These are phyloP conservation scores for Trichaptum fuscoviolaceum DNA, from an alignment of 768 basidiomycete species.

Conservation along the genomic window DNA sequence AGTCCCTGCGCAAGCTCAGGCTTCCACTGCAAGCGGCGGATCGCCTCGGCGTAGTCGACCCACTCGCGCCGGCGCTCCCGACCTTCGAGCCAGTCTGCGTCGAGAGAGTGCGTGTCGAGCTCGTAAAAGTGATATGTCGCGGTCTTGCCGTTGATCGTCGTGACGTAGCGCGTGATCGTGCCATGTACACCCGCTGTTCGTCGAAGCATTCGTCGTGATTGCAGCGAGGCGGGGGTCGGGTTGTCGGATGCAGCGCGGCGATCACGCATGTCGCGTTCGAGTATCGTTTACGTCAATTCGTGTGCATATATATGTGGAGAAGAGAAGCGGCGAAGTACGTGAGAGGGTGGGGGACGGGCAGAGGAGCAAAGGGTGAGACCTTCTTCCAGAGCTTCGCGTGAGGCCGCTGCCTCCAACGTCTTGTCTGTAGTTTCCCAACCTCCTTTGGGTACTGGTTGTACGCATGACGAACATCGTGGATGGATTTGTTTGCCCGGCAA, in stretches of 20 bases:
- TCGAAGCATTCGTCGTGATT: slow-evolving; percentile 20
- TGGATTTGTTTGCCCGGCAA: not conserved
- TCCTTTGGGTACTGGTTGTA: slow-evolving; percentile 78
- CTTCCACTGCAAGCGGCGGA: slow-evolving; percentile 74
- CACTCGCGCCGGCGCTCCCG: slow-evolving; percentile 79
- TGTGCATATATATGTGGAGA: slow-evolving; percentile 8
- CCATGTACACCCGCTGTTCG: slow-evolving; percentile 81
- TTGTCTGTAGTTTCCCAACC: slow-evolving; percentile 84
- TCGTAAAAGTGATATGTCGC: slow-evolving; percentile 90
- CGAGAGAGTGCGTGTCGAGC: slow-evolving; percentile 72
- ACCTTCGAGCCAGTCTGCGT: slow-evolving; percentile 76
- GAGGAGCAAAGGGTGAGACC: slow-evolving; percentile 84
- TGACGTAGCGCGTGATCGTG: slow-evolving; percentile 79
- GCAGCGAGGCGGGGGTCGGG: slow-evolving; percentile 22
- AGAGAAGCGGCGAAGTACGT: slow-evolving; percentile 11
- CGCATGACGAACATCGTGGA: not conserved
- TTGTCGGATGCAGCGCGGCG: slow-evolving; percentile 34
- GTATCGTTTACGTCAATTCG: not conserved
- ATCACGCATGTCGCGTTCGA: not conserved
- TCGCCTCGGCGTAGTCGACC: slow-evolving; percentile 84
- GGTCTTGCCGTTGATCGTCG: slow-evolving; percentile 72
- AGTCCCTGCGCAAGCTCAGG: slow-evolving; percentile 77
- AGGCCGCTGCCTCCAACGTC: slow-evolving; percentile 80
- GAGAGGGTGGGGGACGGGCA: slow-evolving; percentile 65
- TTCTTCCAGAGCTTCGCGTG: slow-evolving; percentile 92